Percentiles rank a stretch among this genome's conserved stretches.
These are phyloP conservation scores for Cytospora piceicola DNA, from an alignment of 2,329 filamentous ascomycete species.

Conservation along the genomic window DNA sequence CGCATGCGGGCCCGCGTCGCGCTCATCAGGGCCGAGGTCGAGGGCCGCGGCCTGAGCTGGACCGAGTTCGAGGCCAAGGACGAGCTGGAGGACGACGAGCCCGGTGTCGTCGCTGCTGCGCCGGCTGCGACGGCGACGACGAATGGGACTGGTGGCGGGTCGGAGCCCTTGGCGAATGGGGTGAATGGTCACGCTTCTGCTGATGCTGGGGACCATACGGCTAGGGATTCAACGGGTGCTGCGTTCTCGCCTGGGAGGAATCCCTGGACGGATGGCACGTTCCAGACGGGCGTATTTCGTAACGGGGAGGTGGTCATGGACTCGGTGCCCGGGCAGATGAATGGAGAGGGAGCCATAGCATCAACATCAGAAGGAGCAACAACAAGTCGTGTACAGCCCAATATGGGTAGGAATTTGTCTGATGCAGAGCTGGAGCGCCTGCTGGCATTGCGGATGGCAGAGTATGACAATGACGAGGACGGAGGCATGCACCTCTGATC, in stretches of 20 bases:
- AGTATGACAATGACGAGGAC: conserved; percentile 50
- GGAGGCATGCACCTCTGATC: conserved; percentile 65
- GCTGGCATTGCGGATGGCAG: conserved; percentile 58
- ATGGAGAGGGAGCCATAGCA: neutral
- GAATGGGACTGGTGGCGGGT: neutral
- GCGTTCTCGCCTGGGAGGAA: conserved; percentile 31
- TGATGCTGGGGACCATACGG: conserved; percentile 23
- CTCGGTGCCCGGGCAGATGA: conserved; percentile 23
- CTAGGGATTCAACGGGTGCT: conserved; percentile 33
- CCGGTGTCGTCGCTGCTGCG: conserved; percentile 7
- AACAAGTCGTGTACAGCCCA: neutral
- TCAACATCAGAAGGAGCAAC: neutral
- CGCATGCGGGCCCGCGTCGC: conserved; percentile 69
- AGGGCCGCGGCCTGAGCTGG: conserved; percentile 60
- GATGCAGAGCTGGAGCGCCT: conserved; percentile 63
- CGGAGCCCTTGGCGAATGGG: conserved; percentile 32
- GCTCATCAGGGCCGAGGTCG: conserved; percentile 67
- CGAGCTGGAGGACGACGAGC: conserved; percentile 44
- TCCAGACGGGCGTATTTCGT: conserved; percentile 61
- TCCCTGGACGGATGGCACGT: conserved; percentile 67
- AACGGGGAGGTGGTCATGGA: conserved; percentile 55
- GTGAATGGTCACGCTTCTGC: conserved; percentile 34
- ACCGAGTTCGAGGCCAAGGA: conserved; percentile 55
- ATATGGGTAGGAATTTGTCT: conserved; percentile 48
- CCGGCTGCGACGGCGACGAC: neutral